A percentile compares a stretch with the other conserved stretches of the same genome.
Conservation (phyloP, 495 filamentous ascomycete species). For the Diplogelasinospora grovesii region DNA sequence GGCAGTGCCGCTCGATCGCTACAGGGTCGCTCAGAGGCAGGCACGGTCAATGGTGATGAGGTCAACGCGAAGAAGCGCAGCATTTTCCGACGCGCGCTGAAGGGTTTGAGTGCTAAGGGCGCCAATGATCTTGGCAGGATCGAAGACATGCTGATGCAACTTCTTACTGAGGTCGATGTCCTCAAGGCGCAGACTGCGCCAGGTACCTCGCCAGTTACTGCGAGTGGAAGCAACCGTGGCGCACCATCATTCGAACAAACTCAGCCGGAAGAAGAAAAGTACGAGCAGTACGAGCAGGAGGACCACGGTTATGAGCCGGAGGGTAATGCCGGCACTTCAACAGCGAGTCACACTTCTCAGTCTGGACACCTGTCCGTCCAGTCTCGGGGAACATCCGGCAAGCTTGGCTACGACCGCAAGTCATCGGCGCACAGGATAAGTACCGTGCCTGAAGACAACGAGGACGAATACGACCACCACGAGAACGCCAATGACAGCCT, state of each 20-base stretch:
- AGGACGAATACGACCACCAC: constrained; percentile 57
- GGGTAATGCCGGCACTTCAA: constrained; percentile 69
- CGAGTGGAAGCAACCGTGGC: constrained; percentile 29
- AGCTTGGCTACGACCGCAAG: constrained; percentile 56
- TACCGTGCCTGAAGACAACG: constrained; percentile 76
- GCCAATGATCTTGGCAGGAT: constrained; percentile 84
- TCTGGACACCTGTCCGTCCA: constrained; percentile 71
- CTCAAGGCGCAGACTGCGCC: constrained; percentile 59
- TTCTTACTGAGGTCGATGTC: constrained; percentile 85
- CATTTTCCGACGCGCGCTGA: constrained; percentile 84
- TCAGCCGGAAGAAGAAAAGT: constrained; percentile 47
- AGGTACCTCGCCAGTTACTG: constrained; percentile 30
- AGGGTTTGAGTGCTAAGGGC: constrained; percentile 79
- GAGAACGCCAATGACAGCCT: constrained; percentile 33
- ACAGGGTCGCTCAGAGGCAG: constrained; percentile 51
- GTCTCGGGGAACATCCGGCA: constrained; percentile 53
- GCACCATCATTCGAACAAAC: constrained; percentile 49
- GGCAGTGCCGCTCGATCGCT: constrained; percentile 50
- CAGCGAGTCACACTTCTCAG: constrained; percentile 58
- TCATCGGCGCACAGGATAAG: constrained; percentile 73
- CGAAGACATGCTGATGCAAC: constrained; percentile 89
- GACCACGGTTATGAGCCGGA: constrained; percentile 77
- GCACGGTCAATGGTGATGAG: constrained; percentile 59
- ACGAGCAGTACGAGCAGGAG: constrained; percentile 49
- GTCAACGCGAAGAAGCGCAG: constrained; percentile 73